A percentile compares a stretch with the other conserved stretches of the same genome.
Conservation (phyloP, 805 yeast genomes). For the Candida suzukii region DNA sequence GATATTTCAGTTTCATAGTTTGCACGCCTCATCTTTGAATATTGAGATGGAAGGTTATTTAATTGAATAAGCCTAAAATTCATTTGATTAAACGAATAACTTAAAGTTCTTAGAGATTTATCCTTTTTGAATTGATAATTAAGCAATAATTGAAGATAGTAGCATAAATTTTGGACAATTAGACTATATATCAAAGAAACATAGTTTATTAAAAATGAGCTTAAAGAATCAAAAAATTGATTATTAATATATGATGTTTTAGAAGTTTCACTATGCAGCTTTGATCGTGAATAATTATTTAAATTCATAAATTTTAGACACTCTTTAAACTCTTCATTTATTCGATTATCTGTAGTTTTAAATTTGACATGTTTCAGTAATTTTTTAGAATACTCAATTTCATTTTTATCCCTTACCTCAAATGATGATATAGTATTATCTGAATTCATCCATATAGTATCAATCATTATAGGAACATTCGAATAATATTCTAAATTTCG, state of each 20-base stretch:
- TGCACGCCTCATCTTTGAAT: slow-evolving; percentile 39
- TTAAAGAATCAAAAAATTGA: no score
- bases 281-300: slow-evolving; percentile 19
- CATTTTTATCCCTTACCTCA: slow-evolving; percentile 9
- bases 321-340: slow-evolving; percentile 14
- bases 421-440: not conserved
- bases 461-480: slow-evolving; percentile 61
- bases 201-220: not conserved
- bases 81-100: slow-evolving; percentile 65
- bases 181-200: not conserved
- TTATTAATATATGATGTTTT: not conserved
- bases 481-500: slow-evolving; percentile 72
- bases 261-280: not conserved
- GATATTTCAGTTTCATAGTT: slow-evolving; percentile 32
- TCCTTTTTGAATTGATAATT: no score
- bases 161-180: not conserved
- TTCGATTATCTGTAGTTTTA: no score
- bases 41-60: slow-evolving; percentile 75
- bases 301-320: slow-evolving; percentile 23
- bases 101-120: slow-evolving; percentile 3
- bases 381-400: not conserved
- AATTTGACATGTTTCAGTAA: slow-evolving; percentile 21
- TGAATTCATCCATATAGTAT: slow-evolving; percentile 30
- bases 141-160: no score
- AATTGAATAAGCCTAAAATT: slow-evolving; percentile 73